phyloP scores from a whole-genome alignment of 257 asterid genomes.

The Nyctanthes arbortristis region DNA sequence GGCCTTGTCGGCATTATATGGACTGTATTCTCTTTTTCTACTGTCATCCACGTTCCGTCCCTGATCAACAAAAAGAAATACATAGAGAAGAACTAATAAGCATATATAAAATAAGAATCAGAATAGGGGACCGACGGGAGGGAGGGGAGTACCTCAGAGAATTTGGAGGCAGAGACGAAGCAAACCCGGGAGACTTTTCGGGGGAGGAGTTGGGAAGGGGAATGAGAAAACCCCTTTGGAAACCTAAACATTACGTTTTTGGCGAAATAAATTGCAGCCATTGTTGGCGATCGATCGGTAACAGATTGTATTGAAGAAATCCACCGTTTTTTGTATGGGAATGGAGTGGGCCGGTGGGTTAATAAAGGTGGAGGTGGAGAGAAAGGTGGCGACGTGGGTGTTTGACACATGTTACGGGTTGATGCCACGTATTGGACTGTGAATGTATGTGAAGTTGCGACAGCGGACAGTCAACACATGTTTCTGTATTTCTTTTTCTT shows the following conservation, averaged over 20 bases:
- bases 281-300: neutral
- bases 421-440: constrained; percentile 30
- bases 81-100: neutral
- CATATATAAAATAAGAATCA: neutral
- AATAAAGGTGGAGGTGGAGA: constrained; percentile 24
- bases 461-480: too few relatives aligned
- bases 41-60: constrained; percentile 44
- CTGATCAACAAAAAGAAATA: constrained; percentile 17
- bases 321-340: neutral
- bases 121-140: neutral
- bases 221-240: constrained; percentile 42
- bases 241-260: constrained; percentile 40
- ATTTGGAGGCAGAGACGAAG: constrained; percentile 59
- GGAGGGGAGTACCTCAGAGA: constrained; percentile 37
- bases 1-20: constrained; percentile 34
- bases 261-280: constrained; percentile 54
- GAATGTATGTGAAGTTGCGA: neutral
- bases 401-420: constrained; percentile 31
- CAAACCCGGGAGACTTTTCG: constrained; percentile 50
- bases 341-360: neutral
- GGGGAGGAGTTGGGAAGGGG: constrained; percentile 33
- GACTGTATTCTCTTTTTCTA: constrained; percentile 31
- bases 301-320: neutral
- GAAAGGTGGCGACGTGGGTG: constrained; percentile 23
- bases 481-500: too few relatives aligned